Evolutionary conservation across 352 stramenopile genomes (phyloP), one percentile per base, ranked within the genome.

Genomic region (Phytophthora meadii): DNA sequence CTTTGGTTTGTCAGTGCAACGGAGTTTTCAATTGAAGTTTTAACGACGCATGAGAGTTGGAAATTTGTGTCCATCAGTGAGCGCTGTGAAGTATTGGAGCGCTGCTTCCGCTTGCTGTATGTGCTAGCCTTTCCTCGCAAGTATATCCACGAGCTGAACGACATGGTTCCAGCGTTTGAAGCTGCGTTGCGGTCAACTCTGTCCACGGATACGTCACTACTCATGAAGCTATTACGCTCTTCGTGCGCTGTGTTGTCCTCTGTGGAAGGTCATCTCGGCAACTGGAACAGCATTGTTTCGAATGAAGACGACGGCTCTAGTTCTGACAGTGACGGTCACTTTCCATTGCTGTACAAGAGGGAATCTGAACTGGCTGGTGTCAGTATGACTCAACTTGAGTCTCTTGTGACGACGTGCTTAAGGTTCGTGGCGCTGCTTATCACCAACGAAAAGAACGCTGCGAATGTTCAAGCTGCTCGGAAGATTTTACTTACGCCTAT

Each of bases 1-100:
- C 36, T 72, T 15, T 92, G 83, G 83, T 81, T 88, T 46, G 72
- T 84, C 4, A 68, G 69, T 17, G 75, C 74, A 5, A 71, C 84
- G 5, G 81, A 90, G 39, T 89, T 90, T 61, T 63, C 71, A 27
- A 67, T 88, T 40, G 81, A 89, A 60, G 67, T 90, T 10, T 40
- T 92, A 36, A 71, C 73, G 12, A 87, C 76, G 1, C 72, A 89
- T 42, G 81, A 92, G 46, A 87, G 71, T 44, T 92, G 83, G 83
- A 76, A 80, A 46, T 92, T 92, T 61, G 58, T 63, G 32, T 58
- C 59, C 5, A 65, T 72, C 2, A 42, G 32, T 10, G 68, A 77
- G 17, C 82, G 78, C 30, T 88, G 72, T 42, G 64, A 84, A 48
- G 40, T 90, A 14, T 64, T 68, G 4, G 74, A 89, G 39, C 70